Conservation (phyloP, 73 alveolate species). For the Blepharisma stoltei region DNA sequence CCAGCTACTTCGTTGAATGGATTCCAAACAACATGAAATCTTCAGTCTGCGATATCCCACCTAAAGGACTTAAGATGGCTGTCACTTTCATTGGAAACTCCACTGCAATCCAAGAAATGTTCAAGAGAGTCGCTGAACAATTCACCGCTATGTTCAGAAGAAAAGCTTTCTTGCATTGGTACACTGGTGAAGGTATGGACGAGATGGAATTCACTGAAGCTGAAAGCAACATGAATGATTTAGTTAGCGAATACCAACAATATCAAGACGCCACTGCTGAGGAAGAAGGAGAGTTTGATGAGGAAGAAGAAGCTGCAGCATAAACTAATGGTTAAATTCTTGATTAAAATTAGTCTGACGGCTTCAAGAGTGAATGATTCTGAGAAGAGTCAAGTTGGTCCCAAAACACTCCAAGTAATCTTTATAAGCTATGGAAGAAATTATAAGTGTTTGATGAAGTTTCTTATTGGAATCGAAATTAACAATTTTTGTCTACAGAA, state of each 20-base stretch:
- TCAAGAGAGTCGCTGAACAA: slow-evolving; percentile 97
- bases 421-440: too few relatives aligned
- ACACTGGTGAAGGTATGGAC: slow-evolving; percentile 96
- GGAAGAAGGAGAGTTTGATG: slow-evolving; percentile 88
- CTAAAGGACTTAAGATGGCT: slow-evolving; percentile 98
- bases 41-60: slow-evolving; percentile 97
- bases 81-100: slow-evolving; percentile 97
- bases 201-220: slow-evolving; percentile 95
- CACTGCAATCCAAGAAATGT: slow-evolving; percentile 96
- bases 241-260: slow-evolving; percentile 93
- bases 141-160: slow-evolving; percentile 98
- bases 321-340: too few relatives aligned
- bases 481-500: too few relatives aligned
- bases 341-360: too few relatives aligned
- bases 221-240: slow-evolving; percentile 95
- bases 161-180: slow-evolving; percentile 97
- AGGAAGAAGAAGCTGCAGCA: slow-evolving; percentile 68
- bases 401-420: too few relatives aligned
- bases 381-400: too few relatives aligned
- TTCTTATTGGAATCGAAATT: too few relatives aligned
- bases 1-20: slow-evolving; percentile 97
- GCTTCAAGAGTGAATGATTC: too few relatives aligned
- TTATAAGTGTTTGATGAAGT: too few relatives aligned
- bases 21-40: slow-evolving; percentile 93
- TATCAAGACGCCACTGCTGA: slow-evolving; percentile 96